Base-by-base conservation (phyloP, 257 asterid species). In the Solanum sejunctum region DNA sequence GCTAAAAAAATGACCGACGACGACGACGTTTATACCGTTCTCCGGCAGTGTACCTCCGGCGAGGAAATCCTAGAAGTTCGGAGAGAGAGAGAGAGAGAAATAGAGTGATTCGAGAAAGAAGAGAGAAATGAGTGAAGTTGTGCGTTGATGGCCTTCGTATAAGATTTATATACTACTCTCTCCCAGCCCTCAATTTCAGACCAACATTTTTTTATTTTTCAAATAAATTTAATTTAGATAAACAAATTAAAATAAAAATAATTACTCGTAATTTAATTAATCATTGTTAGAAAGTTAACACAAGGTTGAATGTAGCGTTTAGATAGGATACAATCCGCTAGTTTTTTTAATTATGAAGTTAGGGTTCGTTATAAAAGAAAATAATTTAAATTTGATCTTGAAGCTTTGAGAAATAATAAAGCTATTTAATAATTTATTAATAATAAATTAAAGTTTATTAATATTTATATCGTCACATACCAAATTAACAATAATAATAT, bases 181-280 rank as follows among this genome's bases (percentile, higher is more conserved):
- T 85, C 82, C 84, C 86, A 88, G 88, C 92, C 90, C 91, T 90
- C 88, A 85, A 91, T 86, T 87, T 93, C 94, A 87, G 91, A 87
- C 92, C 89, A 67, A 89, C 79, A 66, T 80, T 57, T 67, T 12
- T 45, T 63, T n/a, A 10, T 57, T 69, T 23, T n/a, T 56, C 57
- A 45, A 45, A 66, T 66, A 60, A n/a, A 60, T n/a, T 4, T 26
- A 43, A 43, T 6, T 56, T 5, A 56, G 9, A 56, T 7, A 56
- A 16, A 17, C 1, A 51, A 12, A 3, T 12, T 47, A 47, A 47
- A 9, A 47, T 8, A 51, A 3, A 43, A 43, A 43, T 17, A 56
- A 56, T 16, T 56, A 56, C 61, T 54, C 16, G 0, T 54, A 54
- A 16, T 54, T 54, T 13, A 15, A 54, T 54, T 54, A 16, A 12